Evolutionary conservation across 495 filamentous ascomycete species (phyloP).

Genomic region (Neurospora hispaniola): DNA sequence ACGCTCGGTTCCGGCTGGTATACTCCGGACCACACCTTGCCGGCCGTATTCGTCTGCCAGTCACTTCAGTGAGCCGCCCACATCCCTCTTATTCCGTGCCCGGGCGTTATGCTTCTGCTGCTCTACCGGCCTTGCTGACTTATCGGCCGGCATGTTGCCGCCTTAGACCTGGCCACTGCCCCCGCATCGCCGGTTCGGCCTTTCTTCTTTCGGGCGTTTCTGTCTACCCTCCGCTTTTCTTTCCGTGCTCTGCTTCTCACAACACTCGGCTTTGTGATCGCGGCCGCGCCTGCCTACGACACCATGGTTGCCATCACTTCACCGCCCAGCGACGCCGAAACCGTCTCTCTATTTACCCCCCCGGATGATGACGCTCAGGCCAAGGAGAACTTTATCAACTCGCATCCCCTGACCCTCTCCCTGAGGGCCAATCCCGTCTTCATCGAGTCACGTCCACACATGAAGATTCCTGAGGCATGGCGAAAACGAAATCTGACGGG

Average conservation of each 20-base stretch:
- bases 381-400: slow-evolving; percentile 62
- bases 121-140: not conserved
- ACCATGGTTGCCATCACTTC: slow-evolving; percentile 36
- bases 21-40: not conserved
- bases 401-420: slow-evolving; percentile 56
- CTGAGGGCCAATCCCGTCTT: slow-evolving; percentile 60
- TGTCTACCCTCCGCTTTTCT: slow-evolving; percentile 15
- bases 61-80: not conserved
- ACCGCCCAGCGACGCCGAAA: slow-evolving; percentile 60
- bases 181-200: not conserved
- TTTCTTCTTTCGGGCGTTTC: slow-evolving; percentile 16
- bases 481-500: slow-evolving; percentile 69
- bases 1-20: slow-evolving; percentile 6
- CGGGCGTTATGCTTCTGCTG: not conserved
- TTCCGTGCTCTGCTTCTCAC: slow-evolving; percentile 34
- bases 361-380: slow-evolving; percentile 46
- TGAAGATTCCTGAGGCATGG: slow-evolving; percentile 63
- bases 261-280: slow-evolving; percentile 44
- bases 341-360: slow-evolving; percentile 55
- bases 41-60: not conserved
- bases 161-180: not conserved
- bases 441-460: slow-evolving; percentile 71
- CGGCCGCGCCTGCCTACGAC: slow-evolving; percentile 35
- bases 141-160: not conserved
- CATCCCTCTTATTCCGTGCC: not conserved